Conservation (phyloP, 352 stramenopile species). For the Phytophthora quininea region DNA sequence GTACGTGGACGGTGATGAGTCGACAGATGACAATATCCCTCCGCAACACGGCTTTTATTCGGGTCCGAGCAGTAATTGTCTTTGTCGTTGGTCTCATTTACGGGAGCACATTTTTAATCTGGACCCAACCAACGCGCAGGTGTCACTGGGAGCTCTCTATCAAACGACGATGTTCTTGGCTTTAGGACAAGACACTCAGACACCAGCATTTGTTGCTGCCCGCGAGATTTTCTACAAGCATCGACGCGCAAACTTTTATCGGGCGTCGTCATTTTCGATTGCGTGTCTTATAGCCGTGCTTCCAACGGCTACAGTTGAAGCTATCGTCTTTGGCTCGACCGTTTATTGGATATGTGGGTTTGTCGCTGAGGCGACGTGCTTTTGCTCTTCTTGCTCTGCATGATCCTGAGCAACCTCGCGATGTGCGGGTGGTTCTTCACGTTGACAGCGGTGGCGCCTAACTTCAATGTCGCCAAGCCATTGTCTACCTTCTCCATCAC, state of each 20-base stretch:
- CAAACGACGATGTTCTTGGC: slow-evolving; percentile 67
- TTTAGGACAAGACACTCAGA: slow-evolving; percentile 56
- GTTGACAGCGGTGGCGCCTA: not conserved
- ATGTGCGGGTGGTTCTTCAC: not conserved
- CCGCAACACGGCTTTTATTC: slow-evolving; percentile 29
- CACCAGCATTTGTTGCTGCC: slow-evolving; percentile 64
- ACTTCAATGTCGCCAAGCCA: not conserved
- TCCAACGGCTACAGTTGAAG: not conserved
- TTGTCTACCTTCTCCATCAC: not conserved
- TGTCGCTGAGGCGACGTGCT: not conserved
- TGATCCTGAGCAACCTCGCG: not conserved
- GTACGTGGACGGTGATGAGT: slow-evolving; percentile 31
- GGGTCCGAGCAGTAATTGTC: slow-evolving; percentile 25
- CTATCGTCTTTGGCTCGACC: not conserved
- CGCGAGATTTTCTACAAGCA: slow-evolving; percentile 9
- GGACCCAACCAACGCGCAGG: too few relatives aligned
- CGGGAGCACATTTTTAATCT: slow-evolving; percentile 35
- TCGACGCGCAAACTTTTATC: not conserved
- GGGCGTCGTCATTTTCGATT: not conserved
- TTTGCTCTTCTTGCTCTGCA: not conserved
- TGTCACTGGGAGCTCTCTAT: slow-evolving; percentile 71
- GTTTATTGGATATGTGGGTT: slow-evolving; percentile 2
- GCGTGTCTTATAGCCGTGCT: not conserved
- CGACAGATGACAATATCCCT: slow-evolving; percentile 55
- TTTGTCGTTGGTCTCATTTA: slow-evolving; percentile 38